Evolutionary conservation across 371 early-diverging fungal genomes (phyloP), one percentile per base, ranked within the genome.

Genomic region (Batrachochytrium dendrobatidis): DNA sequence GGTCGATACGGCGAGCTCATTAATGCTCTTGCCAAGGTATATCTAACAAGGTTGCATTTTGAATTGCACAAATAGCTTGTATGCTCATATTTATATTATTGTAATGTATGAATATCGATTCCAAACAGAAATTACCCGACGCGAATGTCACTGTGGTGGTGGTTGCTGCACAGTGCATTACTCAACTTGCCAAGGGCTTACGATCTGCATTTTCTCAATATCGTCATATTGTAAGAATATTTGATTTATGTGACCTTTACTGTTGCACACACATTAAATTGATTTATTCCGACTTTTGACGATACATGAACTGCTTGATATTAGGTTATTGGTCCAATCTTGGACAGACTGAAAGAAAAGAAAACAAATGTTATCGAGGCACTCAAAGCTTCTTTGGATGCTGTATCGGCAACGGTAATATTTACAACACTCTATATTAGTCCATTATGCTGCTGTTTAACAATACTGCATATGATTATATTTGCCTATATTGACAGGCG

Each of bases 331-430:
- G 58, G 69, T 3, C 87, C 89, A 5, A 72, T 95, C 53, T 70
- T 94, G 34, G 97, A 95, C 67, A 88, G 87, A 62, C 75, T 91
- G 12, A 98, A 98, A 64, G 98, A 98, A 67, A 89, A 92, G 62
- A 97, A 96, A 63, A 80, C 82, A 39, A 83, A 81, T 0, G 90
- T 94, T 18, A 63, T 94, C 0, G 93, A 93, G 34, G 88, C 94
- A 1, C 65, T 96, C 2, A 64, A 85, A 1, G 74, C 73, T 17
- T 86, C 90, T 0, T 65, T 92, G n/a, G 92, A 93, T 66, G 91
- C 92, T 3, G 85, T 91, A 0, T 90, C n/a, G n/a, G n/a, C n/a
- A n/a, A n/a, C n/a, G n/a, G n/a, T 86, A 68, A 75, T 72, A 12
- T 79, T 86, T 0, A 84, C 86, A 1, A 5, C 44, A 6, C 17